Evolutionary conservation across 768 basidiomycete genomes (phyloP).

Genomic region (Zangia roseola): DNA sequence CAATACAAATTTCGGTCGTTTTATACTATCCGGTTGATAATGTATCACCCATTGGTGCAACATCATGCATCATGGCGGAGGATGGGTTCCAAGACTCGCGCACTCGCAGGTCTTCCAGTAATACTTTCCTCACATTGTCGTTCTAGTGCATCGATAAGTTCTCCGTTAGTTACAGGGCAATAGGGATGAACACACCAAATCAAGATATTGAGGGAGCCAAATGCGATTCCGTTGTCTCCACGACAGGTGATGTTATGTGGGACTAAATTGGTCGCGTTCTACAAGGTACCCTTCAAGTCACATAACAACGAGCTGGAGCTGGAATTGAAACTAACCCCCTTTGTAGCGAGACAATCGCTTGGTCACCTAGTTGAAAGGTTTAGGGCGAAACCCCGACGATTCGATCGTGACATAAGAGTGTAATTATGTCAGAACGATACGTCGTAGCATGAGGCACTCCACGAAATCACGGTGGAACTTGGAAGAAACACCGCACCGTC

Average conservation of each 20-base stretch:
- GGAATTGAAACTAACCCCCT: constrained; percentile 41
- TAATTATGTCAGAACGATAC: constrained; percentile 48
- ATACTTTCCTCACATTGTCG: neutral
- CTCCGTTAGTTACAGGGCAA: constrained; percentile 19
- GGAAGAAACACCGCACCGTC: constrained; percentile 41
- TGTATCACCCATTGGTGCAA: neutral
- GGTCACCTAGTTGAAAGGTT: constrained; percentile 36
- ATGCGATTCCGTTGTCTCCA: constrained; percentile 59
- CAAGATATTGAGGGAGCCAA: no score
- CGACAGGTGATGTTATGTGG: constrained; percentile 50
- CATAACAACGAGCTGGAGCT: neutral
- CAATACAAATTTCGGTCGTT: no score
- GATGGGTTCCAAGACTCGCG: no score
- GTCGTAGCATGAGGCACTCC: constrained; percentile 12
- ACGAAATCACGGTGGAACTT: neutral
- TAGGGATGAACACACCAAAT: no score
- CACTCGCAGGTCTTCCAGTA: no score
- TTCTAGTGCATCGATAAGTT: neutral
- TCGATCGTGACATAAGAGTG: constrained; percentile 45
- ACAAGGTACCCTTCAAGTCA: neutral
- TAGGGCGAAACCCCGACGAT: neutral
- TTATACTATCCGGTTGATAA: no score
- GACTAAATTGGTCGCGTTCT: constrained; percentile 57
- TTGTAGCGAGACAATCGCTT: constrained; percentile 57
- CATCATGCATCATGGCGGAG: no score